A percentile compares a stretch with the other conserved stretches of the same genome.
phyloP scores from a whole-genome alignment of 495 filamentous ascomycete genomes.

The Aspergillus homomorphus region DNA sequence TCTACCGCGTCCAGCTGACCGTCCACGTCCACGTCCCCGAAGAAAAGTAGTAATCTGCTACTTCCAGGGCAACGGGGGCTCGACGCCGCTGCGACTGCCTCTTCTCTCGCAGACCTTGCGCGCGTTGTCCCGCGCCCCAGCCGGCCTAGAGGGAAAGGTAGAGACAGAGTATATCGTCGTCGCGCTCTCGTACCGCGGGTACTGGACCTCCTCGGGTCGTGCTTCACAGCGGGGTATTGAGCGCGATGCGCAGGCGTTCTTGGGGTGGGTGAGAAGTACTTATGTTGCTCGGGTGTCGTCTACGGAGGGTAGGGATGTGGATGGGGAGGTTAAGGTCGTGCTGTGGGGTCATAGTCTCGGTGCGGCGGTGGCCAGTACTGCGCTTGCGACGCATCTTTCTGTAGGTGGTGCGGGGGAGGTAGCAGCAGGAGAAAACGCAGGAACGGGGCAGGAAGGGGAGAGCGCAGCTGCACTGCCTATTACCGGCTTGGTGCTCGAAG shows the following conservation, averaged over 20 bases:
- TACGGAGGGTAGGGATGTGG: too few species aligned
- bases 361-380: conserved; percentile 49
- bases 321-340: conserved; percentile 47
- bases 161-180: conserved; percentile 51
- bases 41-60: conserved; percentile 35
- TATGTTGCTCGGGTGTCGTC: conserved; percentile 25
- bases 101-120: conserved; percentile 54
- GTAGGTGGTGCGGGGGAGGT: conserved; percentile 21
- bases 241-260: conserved; percentile 58
- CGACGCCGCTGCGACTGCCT: conserved; percentile 65
- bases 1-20: conserved; percentile 7
- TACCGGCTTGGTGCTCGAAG: conserved; percentile 64
- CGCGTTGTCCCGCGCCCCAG: conserved; percentile 8
- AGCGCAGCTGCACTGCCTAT: too few species aligned
- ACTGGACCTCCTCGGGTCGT: conserved; percentile 72
- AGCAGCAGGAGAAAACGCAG: too few species aligned
- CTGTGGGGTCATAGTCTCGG: conserved; percentile 86
- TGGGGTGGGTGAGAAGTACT: conserved; percentile 49
- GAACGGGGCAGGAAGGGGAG: too few species aligned
- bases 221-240: conserved; percentile 65
- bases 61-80: conserved; percentile 43
- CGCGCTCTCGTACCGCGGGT: conserved; percentile 71
- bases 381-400: conserved; percentile 46
- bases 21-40: not conserved
- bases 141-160: not conserved